These are phyloP conservation scores for Lentinula lateritia DNA, from an alignment of 768 basidiomycete species.

Conservation along the genomic window DNA sequence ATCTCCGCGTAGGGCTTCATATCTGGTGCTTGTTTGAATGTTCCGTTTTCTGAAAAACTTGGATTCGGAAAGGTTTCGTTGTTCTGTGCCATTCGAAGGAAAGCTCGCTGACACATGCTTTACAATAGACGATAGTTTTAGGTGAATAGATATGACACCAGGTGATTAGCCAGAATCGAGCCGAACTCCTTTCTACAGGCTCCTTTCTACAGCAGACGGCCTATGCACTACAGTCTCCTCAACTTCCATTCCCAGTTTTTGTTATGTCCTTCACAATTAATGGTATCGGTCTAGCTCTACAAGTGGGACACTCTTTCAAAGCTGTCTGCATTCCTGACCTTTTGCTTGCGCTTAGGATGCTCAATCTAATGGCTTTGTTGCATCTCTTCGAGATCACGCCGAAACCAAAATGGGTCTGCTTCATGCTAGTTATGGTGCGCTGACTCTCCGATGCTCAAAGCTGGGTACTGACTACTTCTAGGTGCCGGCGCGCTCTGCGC, in stretches of 20 bases:
- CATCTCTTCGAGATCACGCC: slow-evolving; percentile 32
- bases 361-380: slow-evolving; percentile 45
- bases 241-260: slow-evolving; percentile 51
- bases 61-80: slow-evolving; percentile 13
- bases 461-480: slow-evolving; percentile 12
- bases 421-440: slow-evolving; percentile 38
- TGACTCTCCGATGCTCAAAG: neutral
- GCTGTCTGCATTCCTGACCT: slow-evolving; percentile 20
- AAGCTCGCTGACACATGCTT: neutral
- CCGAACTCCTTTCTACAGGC: neutral
- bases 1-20: slow-evolving; percentile 30
- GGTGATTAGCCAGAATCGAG: no score
- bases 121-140: neutral
- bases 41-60: slow-evolving; percentile 28
- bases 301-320: slow-evolving; percentile 21
- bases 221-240: slow-evolving; percentile 28
- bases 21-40: slow-evolving; percentile 32
- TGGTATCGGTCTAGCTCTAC: slow-evolving; percentile 25
- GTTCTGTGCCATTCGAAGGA: neutral
- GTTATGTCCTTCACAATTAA: slow-evolving; percentile 30
- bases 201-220: slow-evolving; percentile 8
- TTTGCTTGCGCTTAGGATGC: slow-evolving; percentile 30
- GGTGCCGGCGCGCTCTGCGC: slow-evolving; percentile 42
- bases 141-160: neutral
- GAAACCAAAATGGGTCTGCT: slow-evolving; percentile 45